phyloP scores from a whole-genome alignment of 495 filamentous ascomycete species.

The Bryoglossum gracile region DNA sequence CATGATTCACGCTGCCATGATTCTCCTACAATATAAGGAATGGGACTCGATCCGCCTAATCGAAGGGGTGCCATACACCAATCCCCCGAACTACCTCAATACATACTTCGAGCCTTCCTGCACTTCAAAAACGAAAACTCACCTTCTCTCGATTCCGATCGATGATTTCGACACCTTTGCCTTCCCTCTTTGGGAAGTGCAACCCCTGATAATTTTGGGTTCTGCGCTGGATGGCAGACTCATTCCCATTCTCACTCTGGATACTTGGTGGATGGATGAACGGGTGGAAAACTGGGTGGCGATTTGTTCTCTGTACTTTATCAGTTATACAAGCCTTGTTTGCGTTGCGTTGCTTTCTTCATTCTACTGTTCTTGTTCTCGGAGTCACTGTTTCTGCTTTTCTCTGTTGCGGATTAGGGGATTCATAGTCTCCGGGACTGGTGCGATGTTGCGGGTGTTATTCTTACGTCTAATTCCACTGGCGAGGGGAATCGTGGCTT shows the following conservation, averaged over 20 bases:
- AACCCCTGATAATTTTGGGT: neutral
- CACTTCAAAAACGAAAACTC: neutral
- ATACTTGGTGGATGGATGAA: neutral
- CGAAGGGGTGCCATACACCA: neutral
- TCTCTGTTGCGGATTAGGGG: neutral
- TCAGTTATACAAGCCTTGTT: neutral
- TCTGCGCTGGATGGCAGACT: neutral
- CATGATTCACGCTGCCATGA: slow-evolving; percentile 26
- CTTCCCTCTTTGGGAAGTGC: too few relatives aligned
- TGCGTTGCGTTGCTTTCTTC: neutral
- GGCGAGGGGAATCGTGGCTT: too few relatives aligned
- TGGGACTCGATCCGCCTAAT: slow-evolving; percentile 11
- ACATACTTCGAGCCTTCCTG: slow-evolving; percentile 6
- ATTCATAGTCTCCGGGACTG: too few relatives aligned
- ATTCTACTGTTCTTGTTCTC: too few relatives aligned
- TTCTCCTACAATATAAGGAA: slow-evolving; percentile 10
- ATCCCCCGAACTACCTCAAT: neutral
- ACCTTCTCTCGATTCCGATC: neutral
- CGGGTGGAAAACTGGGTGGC: neutral
- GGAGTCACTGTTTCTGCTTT: neutral
- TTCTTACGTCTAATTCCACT: too few relatives aligned
- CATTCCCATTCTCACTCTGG: neutral
- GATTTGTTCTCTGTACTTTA: slow-evolving; percentile 1
- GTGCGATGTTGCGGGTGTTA: too few relatives aligned
- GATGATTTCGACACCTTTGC: too few relatives aligned